These are phyloP conservation scores for Saccharomyces mikatae DNA, from an alignment of 805 yeast genomes.

Conservation along the genomic window DNA sequence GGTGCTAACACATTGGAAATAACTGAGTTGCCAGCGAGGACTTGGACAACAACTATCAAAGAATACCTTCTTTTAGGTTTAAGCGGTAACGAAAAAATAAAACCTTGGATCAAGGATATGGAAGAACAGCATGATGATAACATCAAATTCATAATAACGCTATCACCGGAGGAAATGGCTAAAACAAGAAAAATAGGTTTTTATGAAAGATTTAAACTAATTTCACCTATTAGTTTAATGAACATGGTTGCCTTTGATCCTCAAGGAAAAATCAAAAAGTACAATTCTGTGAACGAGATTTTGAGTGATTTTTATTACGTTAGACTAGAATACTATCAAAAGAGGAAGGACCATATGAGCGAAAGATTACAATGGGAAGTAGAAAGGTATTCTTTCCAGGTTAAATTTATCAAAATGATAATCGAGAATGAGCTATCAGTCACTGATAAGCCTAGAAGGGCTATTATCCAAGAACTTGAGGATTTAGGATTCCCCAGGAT, in stretches of 20 bases:
- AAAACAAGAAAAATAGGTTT: conserved; percentile 69
- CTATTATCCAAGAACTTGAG: conserved; percentile 55
- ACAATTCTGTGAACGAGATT: conserved; percentile 67
- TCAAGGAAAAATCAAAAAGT: conserved; percentile 76
- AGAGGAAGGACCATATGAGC: conserved; percentile 75
- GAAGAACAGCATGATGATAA: conserved; percentile 86
- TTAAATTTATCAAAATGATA: conserved; percentile 83
- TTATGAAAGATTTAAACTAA: conserved; percentile 74
- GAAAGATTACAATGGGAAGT: conserved; percentile 64
- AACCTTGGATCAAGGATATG: conserved; percentile 88
- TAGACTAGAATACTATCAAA: conserved; percentile 82
- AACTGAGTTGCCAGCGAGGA: conserved; percentile 83
- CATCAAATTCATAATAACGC: conserved; percentile 68
- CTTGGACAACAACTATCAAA: conserved; percentile 89
- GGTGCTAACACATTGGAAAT: conserved; percentile 79
- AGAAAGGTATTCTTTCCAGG: conserved; percentile 70
- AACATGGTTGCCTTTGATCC: conserved; percentile 97
- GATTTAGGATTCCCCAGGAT: conserved; percentile 66
- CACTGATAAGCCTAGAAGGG: conserved; percentile 64
- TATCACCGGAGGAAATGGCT: conserved; percentile 74
- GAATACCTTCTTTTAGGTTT: conserved; percentile 71
- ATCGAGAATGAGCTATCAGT: conserved; percentile 65
- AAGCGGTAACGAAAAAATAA: conserved; percentile 62
- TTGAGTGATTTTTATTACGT: conserved; percentile 77
- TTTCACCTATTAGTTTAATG: conserved; percentile 56